Conservation (phyloP, 768 basidiomycete genomes). For the Clathrus columnatus region DNA sequence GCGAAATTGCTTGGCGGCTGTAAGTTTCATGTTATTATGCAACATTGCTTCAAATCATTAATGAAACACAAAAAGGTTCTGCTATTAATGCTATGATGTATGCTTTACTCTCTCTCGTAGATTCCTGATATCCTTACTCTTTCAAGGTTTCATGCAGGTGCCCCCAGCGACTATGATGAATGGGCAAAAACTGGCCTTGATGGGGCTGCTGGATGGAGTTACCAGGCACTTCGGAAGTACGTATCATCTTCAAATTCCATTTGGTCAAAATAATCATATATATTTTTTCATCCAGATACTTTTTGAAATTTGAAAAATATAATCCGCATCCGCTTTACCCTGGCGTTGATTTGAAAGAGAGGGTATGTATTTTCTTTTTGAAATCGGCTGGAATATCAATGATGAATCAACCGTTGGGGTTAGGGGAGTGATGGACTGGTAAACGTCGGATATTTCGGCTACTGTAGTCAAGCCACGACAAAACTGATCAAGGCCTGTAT, state of each 20-base stretch:
- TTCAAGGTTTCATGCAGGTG: slow-evolving; percentile 11
- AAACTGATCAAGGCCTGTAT: slow-evolving; percentile 12
- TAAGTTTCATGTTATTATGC: neutral
- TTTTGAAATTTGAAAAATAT: slow-evolving; percentile 13
- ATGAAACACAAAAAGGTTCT: slow-evolving; percentile 2
- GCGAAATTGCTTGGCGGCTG: slow-evolving; percentile 11
- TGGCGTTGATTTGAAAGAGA: slow-evolving; percentile 1
- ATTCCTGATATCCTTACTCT: neutral
- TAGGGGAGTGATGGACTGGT: neutral
- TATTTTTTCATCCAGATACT: slow-evolving; percentile 3
- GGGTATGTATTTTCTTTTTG: neutral
- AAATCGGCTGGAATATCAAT: neutral
- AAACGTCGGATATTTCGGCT: slow-evolving; percentile 11
- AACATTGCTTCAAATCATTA: neutral
- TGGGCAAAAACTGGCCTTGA: slow-evolving; percentile 10
- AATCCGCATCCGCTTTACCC: slow-evolving; percentile 10
- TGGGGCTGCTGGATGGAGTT: slow-evolving; percentile 13
- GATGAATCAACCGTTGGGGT: too few relatives aligned
- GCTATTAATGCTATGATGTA: slow-evolving; percentile 13
- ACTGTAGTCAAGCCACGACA: neutral
- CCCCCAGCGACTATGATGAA: slow-evolving; percentile 14
- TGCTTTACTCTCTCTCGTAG: neutral
- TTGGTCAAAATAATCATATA: too few relatives aligned
- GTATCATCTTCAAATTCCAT: neutral
- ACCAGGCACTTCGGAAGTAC: slow-evolving; percentile 9